Evolutionary conservation across 495 filamentous ascomycete species (phyloP).

Genomic region (Trichoderma gamsii): DNA sequence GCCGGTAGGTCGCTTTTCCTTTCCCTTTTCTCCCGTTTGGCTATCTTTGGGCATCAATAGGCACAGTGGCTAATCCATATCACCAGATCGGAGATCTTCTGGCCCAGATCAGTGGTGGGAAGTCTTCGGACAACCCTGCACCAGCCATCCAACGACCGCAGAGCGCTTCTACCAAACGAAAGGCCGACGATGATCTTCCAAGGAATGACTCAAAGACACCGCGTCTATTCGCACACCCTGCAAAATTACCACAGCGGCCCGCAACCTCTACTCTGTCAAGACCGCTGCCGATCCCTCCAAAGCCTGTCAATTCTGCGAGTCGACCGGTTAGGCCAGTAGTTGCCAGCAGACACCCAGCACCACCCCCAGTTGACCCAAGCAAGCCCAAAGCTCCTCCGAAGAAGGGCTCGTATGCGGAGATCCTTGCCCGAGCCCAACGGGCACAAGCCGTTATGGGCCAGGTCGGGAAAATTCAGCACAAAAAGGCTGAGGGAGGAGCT

Average conservation of each 20-base stretch:
- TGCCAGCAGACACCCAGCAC: not conserved
- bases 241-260: conserved; percentile 4
- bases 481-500: conserved; percentile 39
- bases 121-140: conserved; percentile 23
- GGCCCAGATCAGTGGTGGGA: conserved; percentile 48
- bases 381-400: conserved; percentile 40
- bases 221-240: conserved; percentile 1
- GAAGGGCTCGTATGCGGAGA: conserved; percentile 61
- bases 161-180: conserved; percentile 40
- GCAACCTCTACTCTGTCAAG: not conserved
- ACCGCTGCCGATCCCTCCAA: not conserved
- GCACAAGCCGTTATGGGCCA: conserved; percentile 41
- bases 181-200: conserved; percentile 41
- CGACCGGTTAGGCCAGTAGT: not conserved
- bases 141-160: conserved; percentile 24
- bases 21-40: conserved; percentile 16
- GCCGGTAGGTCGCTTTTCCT: conserved; percentile 17
- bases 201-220: not conserved
- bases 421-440: conserved; percentile 59
- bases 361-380: not conserved
- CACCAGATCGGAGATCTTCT: conserved; percentile 48
- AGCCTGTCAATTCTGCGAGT: not conserved
- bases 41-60: not conserved
- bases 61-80: not conserved
- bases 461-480: conserved; percentile 52